These are phyloP conservation scores for Xylaria sp. DNA, from an alignment of 495 filamentous ascomycete genomes.

Conservation along the genomic window DNA sequence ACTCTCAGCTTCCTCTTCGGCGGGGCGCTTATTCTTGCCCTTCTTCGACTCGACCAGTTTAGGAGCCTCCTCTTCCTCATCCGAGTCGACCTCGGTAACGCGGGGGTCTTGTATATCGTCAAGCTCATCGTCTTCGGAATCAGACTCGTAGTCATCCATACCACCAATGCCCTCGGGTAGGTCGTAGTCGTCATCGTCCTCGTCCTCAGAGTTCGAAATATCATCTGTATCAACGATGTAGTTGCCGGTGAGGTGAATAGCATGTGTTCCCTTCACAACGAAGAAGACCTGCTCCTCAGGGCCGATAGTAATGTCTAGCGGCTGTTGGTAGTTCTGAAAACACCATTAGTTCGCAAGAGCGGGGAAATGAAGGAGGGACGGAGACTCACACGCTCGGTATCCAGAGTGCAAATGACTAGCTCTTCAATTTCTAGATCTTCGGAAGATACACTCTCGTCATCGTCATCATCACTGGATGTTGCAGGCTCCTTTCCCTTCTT, in stretches of 20 bases:
- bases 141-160: constrained; percentile 65
- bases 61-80: constrained; percentile 74
- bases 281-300: constrained; percentile 91
- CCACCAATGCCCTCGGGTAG: constrained; percentile 59
- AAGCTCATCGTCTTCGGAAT: constrained; percentile 81
- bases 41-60: constrained; percentile 76
- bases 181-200: constrained; percentile 79
- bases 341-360: constrained; percentile 40
- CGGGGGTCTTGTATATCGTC: constrained; percentile 82
- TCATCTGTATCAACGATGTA: constrained; percentile 71
- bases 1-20: constrained; percentile 70
- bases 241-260: constrained; percentile 92
- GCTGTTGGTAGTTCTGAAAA: constrained; percentile 85
- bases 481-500: constrained; percentile 86
- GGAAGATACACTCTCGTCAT: constrained; percentile 66
- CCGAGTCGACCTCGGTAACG: constrained; percentile 83
- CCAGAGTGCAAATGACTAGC: constrained; percentile 91
- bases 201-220: constrained; percentile 65
- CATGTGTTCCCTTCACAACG: constrained; percentile 86
- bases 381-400: constrained; percentile 66
- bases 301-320: constrained; percentile 88
- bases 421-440: constrained; percentile 67
- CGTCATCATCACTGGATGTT: constrained; percentile 68
- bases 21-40: constrained; percentile 86
- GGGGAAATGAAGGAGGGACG: neutral